Base-by-base conservation (phyloP, 805 yeast genomes). In the Candida khao-thaluensis region DNA sequence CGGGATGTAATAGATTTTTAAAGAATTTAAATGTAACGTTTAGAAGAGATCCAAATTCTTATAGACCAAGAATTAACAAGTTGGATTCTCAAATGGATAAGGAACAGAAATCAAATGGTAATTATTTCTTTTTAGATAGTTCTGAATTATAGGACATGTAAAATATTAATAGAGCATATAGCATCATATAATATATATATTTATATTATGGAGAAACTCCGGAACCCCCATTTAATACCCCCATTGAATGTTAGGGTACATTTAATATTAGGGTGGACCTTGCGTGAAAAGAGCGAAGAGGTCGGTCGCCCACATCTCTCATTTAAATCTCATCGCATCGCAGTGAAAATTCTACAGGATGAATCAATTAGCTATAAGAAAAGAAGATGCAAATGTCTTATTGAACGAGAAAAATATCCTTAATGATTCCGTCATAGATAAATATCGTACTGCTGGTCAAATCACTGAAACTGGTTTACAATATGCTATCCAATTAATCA, bases 21-120 rank as follows among this genome's bases (percentile, higher is more conserved):
- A 90, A 91, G 82, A 91, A 89, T 66, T 80, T 93, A 74, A 87
- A 91, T 54, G 99, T 93, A 46, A 93, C 99, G 2, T 93, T 93
- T 74, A 87, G 99, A 81, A 88, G 99, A 75, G 99, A 93, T 71
- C 98, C 99, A 56, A 88, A 82, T 62, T 86, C 96, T 41, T 93
- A 79, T 78, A 85, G 99, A 72, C 99, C 99, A 58, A 86, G 99
- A 79, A 93, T 93, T 65, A 93, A 93, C 75, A 93, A 93, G 71
- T 72, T 87, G 60, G 98, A 86, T 59, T 90, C 98, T 39, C 99
- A 93, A 76, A 88, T 93, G 96, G 99, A 93, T 69, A 93, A 85
- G 71, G 98, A 93, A 72, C 99, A 93, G 70, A 93, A 93, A 72
- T 60, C 78, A 30, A 59, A 79, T 36, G 99, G 99, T 45, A 90